Conservation (phyloP, 2,329 filamentous ascomycete species). For the Colletotrichum sp. region DNA sequence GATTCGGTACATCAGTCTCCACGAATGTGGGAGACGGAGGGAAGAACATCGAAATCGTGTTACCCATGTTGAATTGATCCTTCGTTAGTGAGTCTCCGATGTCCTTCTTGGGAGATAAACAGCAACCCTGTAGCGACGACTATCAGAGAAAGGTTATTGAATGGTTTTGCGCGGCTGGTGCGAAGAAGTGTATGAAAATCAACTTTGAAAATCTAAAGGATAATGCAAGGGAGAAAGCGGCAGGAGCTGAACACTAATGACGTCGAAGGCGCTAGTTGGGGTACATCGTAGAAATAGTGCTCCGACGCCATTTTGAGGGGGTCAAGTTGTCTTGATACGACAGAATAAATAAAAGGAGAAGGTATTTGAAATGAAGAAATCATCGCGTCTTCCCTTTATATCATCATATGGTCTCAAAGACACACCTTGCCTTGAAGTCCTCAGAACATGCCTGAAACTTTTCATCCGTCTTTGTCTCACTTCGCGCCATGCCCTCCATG, state of each 20-base stretch:
- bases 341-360: too few species aligned
- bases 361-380: background rate
- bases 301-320: background rate
- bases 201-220: background rate
- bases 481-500: background rate
- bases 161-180: background rate
- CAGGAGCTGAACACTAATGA: background rate
- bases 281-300: background rate
- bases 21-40: background rate
- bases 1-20: background rate
- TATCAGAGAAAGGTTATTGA: rapidly evolving
- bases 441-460: background rate
- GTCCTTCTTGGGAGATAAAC: background rate
- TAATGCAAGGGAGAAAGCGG: background rate
- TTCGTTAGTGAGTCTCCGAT: rapidly evolving
- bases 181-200: background rate
- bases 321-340: background rate
- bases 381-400: background rate
- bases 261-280: background rate
- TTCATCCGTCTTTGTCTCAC: background rate
- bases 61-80: background rate
- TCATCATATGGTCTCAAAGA: background rate
- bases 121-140: rapidly evolving
- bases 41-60: background rate
- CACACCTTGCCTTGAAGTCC: background rate